phyloP scores from a whole-genome alignment of 805 yeast species.

The Cyberlindnera samutprakarnensis region DNA sequence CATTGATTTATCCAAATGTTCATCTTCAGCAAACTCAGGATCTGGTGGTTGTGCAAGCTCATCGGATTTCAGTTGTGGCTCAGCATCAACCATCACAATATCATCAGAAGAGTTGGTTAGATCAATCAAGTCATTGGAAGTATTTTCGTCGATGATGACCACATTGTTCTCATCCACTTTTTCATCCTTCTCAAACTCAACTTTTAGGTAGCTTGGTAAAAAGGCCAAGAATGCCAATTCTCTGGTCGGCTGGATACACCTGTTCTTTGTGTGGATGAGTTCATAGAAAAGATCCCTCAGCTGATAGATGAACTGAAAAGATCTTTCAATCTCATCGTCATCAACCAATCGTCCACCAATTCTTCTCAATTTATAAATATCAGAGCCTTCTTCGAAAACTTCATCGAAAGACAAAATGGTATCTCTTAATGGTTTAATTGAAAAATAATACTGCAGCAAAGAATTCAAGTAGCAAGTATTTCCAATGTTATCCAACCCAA shows the following conservation, averaged over 20 bases:
- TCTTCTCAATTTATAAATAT: conserved; percentile 42
- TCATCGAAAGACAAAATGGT: conserved; percentile 49
- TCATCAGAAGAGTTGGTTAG: conserved; percentile 2
- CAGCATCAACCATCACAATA: conserved; percentile 2
- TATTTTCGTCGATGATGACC: conserved; percentile 1
- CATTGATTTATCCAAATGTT: not conserved
- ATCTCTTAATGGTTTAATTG: conserved; percentile 72
- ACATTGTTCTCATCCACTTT: not conserved
- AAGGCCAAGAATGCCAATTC: conserved; percentile 87
- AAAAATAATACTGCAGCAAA: conserved; percentile 81
- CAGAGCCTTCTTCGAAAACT: conserved; percentile 20
- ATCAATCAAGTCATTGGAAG: conserved; percentile 4
- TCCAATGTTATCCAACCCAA: conserved; percentile 90
- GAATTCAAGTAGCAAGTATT: conserved; percentile 95
- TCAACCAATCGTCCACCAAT: conserved; percentile 85
- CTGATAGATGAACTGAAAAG: conserved; percentile 73
- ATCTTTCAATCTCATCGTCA: conserved; percentile 69
- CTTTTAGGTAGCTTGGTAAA: conserved; percentile 60
- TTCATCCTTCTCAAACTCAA: conserved; percentile 37
- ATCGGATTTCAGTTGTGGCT: not conserved
- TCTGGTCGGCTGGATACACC: conserved; percentile 73
- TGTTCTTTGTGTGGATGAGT: conserved; percentile 52
- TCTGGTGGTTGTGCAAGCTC: not conserved
- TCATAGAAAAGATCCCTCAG: conserved; percentile 61
- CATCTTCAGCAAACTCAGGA: not conserved